phyloP scores from a whole-genome alignment of 2,329 filamentous ascomycete species.

The Aspergillus quadricinctus region DNA sequence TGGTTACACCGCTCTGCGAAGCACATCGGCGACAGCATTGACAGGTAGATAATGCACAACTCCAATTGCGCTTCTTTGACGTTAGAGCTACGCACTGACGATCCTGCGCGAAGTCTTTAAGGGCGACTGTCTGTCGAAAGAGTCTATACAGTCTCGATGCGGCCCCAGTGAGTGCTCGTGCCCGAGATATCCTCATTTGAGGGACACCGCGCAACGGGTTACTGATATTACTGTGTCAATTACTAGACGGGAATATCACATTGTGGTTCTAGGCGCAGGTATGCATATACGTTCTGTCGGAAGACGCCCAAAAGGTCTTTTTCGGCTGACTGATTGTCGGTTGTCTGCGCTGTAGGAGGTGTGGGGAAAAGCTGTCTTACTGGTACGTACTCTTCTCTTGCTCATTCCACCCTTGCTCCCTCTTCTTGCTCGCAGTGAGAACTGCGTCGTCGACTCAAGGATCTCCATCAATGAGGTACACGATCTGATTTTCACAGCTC shows the following conservation, averaged over 20 bases:
- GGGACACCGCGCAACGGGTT: not conserved
- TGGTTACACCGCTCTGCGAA: not conserved
- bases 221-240: conserved; percentile 16
- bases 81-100: not conserved
- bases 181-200: not conserved
- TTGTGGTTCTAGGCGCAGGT: conserved; percentile 78
- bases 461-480: not conserved
- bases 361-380: conserved; percentile 91
- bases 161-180: conserved; percentile 32
- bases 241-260: conserved; percentile 69
- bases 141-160: conserved; percentile 24
- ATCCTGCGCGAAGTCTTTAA: not conserved
- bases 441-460: not conserved
- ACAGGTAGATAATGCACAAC: not conserved
- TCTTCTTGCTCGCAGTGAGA: not conserved
- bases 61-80: not conserved
- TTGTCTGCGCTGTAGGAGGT: conserved; percentile 56
- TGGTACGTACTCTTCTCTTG: conserved; percentile 51
- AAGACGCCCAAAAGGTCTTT: not conserved
- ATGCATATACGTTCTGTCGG: conserved; percentile 18
- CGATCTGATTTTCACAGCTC: conserved; percentile 51
- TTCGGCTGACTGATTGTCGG: conserved; percentile 15
- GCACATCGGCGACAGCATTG: not conserved
- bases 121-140: not conserved
- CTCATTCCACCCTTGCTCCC: conserved; percentile 14